Evolutionary conservation across 805 yeast species (phyloP).

Genomic region (Grigorovia yakushimaensis): DNA sequence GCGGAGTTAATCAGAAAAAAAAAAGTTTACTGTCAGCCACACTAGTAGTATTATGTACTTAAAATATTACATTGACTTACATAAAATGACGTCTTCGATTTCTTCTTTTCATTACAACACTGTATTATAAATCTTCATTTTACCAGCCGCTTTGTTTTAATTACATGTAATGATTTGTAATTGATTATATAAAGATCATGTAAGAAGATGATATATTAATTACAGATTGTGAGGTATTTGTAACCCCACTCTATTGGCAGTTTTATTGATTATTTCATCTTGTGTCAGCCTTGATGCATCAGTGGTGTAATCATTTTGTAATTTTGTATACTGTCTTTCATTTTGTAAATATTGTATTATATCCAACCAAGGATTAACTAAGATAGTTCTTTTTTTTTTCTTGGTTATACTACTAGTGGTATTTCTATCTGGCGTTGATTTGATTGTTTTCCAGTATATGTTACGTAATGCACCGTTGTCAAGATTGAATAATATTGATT

Average conservation of each 20-base stretch:
- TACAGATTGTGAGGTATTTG: slow-evolving; percentile 38
- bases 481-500: neutral
- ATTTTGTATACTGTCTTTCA: slow-evolving; percentile 68
- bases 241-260: slow-evolving; percentile 87
- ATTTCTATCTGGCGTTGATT: neutral
- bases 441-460: slow-evolving; percentile 2
- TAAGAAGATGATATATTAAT: neutral
- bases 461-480: slow-evolving; percentile 1
- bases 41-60: no score
- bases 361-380: slow-evolving; percentile 36
- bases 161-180: no score
- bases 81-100: no score
- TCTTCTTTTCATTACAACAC: no score
- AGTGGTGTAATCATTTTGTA: slow-evolving; percentile 68
- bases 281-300: slow-evolving; percentile 57
- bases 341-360: slow-evolving; percentile 52
- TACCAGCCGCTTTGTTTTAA: no score
- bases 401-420: no score
- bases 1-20: no score
- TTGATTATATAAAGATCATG: no score
- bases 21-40: neutral
- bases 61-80: no score
- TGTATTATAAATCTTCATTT: no score
- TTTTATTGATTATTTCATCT: slow-evolving; percentile 63
- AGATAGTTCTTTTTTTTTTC: no score